Evolutionary conservation across 495 filamentous ascomycete species (phyloP).

Genomic region (Hypoxylon cercidicola): DNA sequence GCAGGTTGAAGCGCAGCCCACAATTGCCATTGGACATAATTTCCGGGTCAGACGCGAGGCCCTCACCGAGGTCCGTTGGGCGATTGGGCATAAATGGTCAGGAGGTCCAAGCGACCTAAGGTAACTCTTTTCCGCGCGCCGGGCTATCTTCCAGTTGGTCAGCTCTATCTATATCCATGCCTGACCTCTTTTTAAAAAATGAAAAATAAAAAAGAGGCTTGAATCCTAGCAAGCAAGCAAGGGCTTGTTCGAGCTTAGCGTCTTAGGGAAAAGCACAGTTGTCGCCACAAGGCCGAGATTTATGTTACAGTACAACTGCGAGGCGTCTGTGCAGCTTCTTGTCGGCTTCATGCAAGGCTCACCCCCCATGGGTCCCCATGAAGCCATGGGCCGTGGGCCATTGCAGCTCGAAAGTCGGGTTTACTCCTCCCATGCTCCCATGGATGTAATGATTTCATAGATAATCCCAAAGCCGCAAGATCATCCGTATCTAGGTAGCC

Average conservation of each 20-base stretch:
- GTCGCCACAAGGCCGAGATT: constrained; percentile 43
- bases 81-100: constrained; percentile 52
- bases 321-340: constrained; percentile 43
- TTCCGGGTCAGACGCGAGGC: constrained; percentile 50
- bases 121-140: constrained; percentile 47
- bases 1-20: constrained; percentile 32
- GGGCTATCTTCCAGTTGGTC: constrained; percentile 54
- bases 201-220: constrained; percentile 41
- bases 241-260: constrained; percentile 45
- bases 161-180: constrained; percentile 46
- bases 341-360: constrained; percentile 45
- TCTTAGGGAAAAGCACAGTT: constrained; percentile 23
- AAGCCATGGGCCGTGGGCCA: constrained; percentile 8
- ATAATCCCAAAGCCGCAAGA: constrained; percentile 31
- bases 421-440: constrained; percentile 40
- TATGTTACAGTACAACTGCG: constrained; percentile 46
- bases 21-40: constrained; percentile 54
- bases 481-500: constrained; percentile 28
- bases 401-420: constrained; percentile 38
- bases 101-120: constrained; percentile 49
- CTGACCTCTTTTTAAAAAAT: constrained; percentile 40
- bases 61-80: constrained; percentile 48
- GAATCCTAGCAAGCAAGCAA: constrained; percentile 43
- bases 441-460: constrained; percentile 38
- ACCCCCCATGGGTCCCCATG: constrained; percentile 14